Evolutionary conservation across 208 protist species (phyloP).

Genomic region (Wallacemonas sp.): DNA sequence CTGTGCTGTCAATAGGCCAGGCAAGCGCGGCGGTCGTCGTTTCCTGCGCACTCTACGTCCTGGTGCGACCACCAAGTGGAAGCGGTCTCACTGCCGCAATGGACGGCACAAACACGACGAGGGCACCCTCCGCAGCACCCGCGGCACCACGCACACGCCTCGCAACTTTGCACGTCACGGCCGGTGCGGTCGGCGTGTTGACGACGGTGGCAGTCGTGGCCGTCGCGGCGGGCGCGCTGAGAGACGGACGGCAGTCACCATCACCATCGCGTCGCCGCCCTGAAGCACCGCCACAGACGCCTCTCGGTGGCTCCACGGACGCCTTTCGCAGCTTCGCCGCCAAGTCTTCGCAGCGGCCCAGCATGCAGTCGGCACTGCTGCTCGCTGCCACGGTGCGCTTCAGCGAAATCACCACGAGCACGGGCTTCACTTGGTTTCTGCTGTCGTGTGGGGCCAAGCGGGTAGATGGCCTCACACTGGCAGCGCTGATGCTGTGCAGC

Average conservation of each 20-base stretch:
- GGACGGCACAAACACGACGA: no score
- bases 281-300: background rate
- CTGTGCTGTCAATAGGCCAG: no score
- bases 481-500: background rate
- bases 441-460: slow-evolving; percentile 8
- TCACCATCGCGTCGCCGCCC: background rate
- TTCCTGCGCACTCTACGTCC: no score
- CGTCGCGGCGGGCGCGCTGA: no score
- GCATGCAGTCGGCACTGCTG: slow-evolving; percentile 49
- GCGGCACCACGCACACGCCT: background rate
- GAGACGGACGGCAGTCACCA: no score
- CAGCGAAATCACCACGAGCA: slow-evolving; percentile 15
- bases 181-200: slow-evolving; percentile 13
- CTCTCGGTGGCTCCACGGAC: slow-evolving; percentile 1
- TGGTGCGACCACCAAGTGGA: no score
- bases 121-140: no score
- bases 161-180: slow-evolving; percentile 15
- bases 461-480: background rate
- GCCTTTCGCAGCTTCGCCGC: slow-evolving; percentile 32
- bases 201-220: no score
- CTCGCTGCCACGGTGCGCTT: slow-evolving; percentile 40
- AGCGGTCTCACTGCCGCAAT: no score
- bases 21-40: no score
- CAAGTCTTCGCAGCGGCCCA: slow-evolving; percentile 48
- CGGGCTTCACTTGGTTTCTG: slow-evolving; percentile 27